These are phyloP conservation scores for Cotoneaster glaucophyllus DNA, from an alignment of 306 rosid species.

Conservation along the genomic window DNA sequence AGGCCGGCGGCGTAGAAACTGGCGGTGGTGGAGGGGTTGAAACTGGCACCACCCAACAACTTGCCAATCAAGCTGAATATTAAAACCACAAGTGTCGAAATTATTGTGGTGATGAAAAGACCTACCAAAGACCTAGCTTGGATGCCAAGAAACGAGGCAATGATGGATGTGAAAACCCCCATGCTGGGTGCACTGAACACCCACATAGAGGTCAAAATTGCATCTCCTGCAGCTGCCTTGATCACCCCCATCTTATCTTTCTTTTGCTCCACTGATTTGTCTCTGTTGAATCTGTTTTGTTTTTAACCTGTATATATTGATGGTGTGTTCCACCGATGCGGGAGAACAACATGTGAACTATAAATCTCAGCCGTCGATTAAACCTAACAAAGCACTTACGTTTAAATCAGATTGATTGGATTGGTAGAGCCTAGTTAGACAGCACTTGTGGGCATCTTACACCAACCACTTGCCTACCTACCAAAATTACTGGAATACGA, in stretches of 20 bases:
- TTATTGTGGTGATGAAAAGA: conserved; percentile 35
- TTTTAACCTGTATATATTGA: background rate
- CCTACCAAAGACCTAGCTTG: conserved; percentile 23
- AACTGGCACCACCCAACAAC: conserved; percentile 45
- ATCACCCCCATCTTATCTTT: conserved; percentile 24
- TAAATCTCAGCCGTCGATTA: background rate
- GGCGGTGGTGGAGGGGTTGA: conserved; percentile 38
- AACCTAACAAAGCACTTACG: background rate
- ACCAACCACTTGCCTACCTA: background rate
- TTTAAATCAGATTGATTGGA: background rate
- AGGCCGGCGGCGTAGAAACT: conserved; percentile 34
- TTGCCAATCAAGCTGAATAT: conserved; percentile 22
- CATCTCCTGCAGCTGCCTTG: conserved; percentile 36
- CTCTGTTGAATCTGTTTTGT: background rate
- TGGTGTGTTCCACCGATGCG: too few species aligned
- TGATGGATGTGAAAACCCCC: conserved; percentile 23
- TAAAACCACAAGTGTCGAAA: conserved; percentile 16
- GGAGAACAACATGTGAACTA: background rate
- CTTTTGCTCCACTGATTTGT: background rate
- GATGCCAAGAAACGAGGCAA: conserved; percentile 25
- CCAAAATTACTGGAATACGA: background rate
- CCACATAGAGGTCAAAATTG: conserved; percentile 42
- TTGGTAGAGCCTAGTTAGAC: background rate
- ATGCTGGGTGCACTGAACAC: conserved; percentile 32
- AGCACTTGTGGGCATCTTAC: background rate